Evolutionary conservation across 192 early-diverging fungal species (phyloP).

Genomic region (Coemansia sp.): DNA sequence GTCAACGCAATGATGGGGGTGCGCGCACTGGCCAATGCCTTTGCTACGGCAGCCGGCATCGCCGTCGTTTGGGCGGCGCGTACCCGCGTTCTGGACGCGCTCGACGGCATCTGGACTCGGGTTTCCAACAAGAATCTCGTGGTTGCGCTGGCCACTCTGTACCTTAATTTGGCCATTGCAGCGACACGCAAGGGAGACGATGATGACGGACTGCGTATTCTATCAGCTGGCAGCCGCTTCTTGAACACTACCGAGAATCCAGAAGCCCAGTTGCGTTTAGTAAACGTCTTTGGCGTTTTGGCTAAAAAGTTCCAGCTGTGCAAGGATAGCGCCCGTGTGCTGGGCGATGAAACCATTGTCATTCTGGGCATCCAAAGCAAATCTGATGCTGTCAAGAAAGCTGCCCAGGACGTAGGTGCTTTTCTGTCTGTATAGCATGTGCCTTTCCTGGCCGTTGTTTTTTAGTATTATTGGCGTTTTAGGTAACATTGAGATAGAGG

Average conservation of each 20-base stretch:
- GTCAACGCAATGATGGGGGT: constrained; percentile 78
- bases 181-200: constrained; percentile 21
- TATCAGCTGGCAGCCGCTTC: constrained; percentile 38
- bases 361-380: constrained; percentile 37
- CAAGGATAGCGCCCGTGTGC: constrained; percentile 47
- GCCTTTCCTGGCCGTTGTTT: background rate
- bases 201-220: constrained; percentile 35
- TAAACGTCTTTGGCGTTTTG: constrained; percentile 48
- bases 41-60: constrained; percentile 55
- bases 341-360: constrained; percentile 46
- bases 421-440: constrained; percentile 17
- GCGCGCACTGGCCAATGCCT: constrained; percentile 72
- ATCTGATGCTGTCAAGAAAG: constrained; percentile 20
- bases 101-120: constrained; percentile 30
- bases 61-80: constrained; percentile 38
- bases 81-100: constrained; percentile 21
- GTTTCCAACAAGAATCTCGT: constrained; percentile 31
- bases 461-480: background rate
- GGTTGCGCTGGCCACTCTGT: constrained; percentile 27
- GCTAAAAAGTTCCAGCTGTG: constrained; percentile 44
- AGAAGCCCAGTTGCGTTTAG: constrained; percentile 40
- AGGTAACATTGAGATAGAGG: no score
- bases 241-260: constrained; percentile 18
- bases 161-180: constrained; percentile 38
- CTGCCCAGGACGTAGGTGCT: constrained; percentile 30